Evolutionary conservation across 1,284 basidiomycete genomes (phyloP), one percentile per base, ranked within the genome.

Genomic region (Singerocomus inundabilis): DNA sequence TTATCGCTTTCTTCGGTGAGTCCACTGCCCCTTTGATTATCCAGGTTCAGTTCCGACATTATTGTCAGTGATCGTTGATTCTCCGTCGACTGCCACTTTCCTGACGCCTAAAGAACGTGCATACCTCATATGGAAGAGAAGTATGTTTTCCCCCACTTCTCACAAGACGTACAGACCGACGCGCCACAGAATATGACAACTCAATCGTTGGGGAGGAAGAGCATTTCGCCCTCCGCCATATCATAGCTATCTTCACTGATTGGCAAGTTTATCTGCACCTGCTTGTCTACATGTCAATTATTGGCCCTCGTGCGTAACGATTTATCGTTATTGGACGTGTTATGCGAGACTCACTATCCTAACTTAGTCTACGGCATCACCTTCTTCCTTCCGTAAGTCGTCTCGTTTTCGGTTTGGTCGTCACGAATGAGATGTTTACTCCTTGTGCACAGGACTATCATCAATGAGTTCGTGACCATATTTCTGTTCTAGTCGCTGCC

Each of bases 181-280:
- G 24, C 12, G 4, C 44, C 1, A n/a, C 35, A 67, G 64, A 51
- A 60, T 82, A 80, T 49, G 82, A 85, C 59, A 81, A 80, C 54
- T 84, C 82, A 0, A 76, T 75, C 3, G 82, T 84, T 0, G 83
- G 81, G 1, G 85, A 87, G 59, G 83, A 82, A 50, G 82, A 86
- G 48, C 69, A 72, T 33, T 84, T 84, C 54, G 71, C 75, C 13
- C 51, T 72, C 48, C 69, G 77, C 4, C 81, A 86, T 59, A 57
- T 88, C 28, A 66, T 70, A 62, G 70, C 76, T 18, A 81, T 82
- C 0, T 57, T 86, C 25, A 59, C 58, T 1, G 84, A 86, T 57
- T 88, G 85, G 85, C 85, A 89, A 68, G 72, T 81, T 44, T 50
- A 58, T 44, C 21, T 55, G 30, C 42, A 45, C 7, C 5, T 62